Evolutionary conservation across 2,329 filamentous ascomycete species (phyloP).

Genomic region (Fusarium albosuccineum): DNA sequence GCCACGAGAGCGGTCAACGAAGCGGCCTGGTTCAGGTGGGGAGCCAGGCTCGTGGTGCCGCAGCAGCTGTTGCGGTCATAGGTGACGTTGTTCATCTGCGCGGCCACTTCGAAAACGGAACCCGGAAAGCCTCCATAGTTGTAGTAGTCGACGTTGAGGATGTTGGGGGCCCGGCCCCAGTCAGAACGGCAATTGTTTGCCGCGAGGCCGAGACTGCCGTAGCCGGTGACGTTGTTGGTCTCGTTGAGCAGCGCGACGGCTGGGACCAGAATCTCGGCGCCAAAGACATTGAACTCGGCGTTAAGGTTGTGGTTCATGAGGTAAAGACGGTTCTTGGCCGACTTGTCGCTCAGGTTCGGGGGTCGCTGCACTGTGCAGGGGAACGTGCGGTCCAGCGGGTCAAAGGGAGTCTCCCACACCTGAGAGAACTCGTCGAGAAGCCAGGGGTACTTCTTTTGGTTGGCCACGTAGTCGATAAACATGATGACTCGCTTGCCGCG

Average conservation of each 20-base stretch:
- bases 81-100: constrained; percentile 77
- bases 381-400: constrained; percentile 73
- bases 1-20: constrained; percentile 39
- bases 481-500: constrained; percentile 78
- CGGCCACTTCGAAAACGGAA: constrained; percentile 82
- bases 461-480: constrained; percentile 87
- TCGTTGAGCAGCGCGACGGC: constrained; percentile 76
- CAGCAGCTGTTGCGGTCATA: constrained; percentile 71
- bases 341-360: constrained; percentile 68
- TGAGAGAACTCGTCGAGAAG: constrained; percentile 89
- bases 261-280: constrained; percentile 75
- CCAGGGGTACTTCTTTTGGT: constrained; percentile 84
- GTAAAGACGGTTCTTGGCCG: constrained; percentile 76
- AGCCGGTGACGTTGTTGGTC: constrained; percentile 76
- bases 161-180: constrained; percentile 80
- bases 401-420: constrained; percentile 92
- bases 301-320: constrained; percentile 95
- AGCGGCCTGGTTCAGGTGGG: constrained; percentile 36
- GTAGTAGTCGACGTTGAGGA: constrained; percentile 89
- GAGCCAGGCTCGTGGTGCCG: constrained; percentile 56
- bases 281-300: constrained; percentile 76
- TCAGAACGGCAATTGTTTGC: constrained; percentile 70
- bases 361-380: constrained; percentile 85
- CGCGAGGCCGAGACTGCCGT: constrained; percentile 74
- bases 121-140: constrained; percentile 75